Evolutionary conservation across 2,329 filamentous ascomycete genomes (phyloP), one percentile per base, ranked within the genome.

Genomic region (Sordariomycetes sp.): DNA sequence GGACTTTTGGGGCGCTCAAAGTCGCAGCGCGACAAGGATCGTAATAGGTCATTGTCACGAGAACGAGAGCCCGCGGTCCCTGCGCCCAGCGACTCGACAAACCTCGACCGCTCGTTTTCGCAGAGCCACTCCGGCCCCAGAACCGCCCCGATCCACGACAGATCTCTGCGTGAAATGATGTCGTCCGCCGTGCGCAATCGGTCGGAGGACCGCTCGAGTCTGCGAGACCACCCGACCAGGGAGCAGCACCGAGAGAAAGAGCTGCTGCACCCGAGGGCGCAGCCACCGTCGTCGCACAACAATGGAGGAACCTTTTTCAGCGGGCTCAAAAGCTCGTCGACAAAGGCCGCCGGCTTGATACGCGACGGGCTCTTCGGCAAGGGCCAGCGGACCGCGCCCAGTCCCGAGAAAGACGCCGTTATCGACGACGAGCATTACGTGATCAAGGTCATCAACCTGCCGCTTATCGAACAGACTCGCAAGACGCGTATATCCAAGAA

Each of bases 401-500:
- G 85, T 43, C 81, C 72, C 64, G 88, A 85, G 68, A 87, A 73
- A 61, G 85, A 88, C 60, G 74, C 78, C 3, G 71, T 81, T 2
- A 74, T 90, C 14, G 90, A 90, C 63, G 87, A 91, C 65, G 90
- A 94, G 67, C 87, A 90, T 65, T 96, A 97, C 66, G 80, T 88
- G 58, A 79, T 91, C 66, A 90, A 88, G 64, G 85, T 96, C 51
- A 90, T 97, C 69, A 96, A 94, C 66, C 77, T 89, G 55, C 90
- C 91, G 1, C 76, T 97, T 34, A 80, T 96, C 28, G 88, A 96
- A 69, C 93, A 97, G 72, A 92, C 92, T 7, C 85, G 93, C n/a
- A 78, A 86, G 62, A 97, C 93, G 0, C 83, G 93, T 62, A 97
- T 97, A 68, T 95, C 91, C 8, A 95, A 93, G 72, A 84, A 88